phyloP scores from a whole-genome alignment of 1,284 basidiomycete species.

The Malassezia restricta region DNA sequence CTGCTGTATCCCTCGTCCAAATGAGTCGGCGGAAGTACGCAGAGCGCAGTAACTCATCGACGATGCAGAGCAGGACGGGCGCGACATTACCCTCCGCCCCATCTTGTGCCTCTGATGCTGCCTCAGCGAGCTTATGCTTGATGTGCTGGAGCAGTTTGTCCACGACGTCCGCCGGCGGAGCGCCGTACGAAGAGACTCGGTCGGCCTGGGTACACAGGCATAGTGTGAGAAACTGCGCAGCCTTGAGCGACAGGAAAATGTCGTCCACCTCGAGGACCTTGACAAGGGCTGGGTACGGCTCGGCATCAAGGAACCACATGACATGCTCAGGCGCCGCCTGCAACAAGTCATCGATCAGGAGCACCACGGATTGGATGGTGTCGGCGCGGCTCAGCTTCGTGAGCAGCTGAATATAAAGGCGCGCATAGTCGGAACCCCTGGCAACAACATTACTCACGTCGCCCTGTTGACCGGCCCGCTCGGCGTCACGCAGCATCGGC shows the following conservation, averaged over 20 bases:
- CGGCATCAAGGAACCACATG: slow-evolving; percentile 53
- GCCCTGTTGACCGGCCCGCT: slow-evolving; percentile 8
- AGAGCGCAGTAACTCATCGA: slow-evolving; percentile 71
- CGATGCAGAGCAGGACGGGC: slow-evolving; percentile 77
- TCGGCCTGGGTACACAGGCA: slow-evolving; percentile 18
- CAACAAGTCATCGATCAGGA: slow-evolving; percentile 80
- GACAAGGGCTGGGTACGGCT: slow-evolving; percentile 72
- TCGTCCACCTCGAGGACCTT: slow-evolving; percentile 76
- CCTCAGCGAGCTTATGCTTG: background rate
- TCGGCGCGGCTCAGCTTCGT: slow-evolving; percentile 85
- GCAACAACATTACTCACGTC: slow-evolving; percentile 60
- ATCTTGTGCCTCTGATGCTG: slow-evolving; percentile 6
- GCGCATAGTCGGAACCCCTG: slow-evolving; percentile 55
- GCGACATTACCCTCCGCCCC: slow-evolving; percentile 55
- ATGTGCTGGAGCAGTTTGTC: slow-evolving; percentile 11
- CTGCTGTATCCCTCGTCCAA: slow-evolving; percentile 36
- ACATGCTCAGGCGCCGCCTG: slow-evolving; percentile 51
- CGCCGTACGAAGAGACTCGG: slow-evolving; percentile 3
- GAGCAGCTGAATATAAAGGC: slow-evolving; percentile 78
- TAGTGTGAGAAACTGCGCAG: slow-evolving; percentile 61
- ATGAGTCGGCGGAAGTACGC: slow-evolving; percentile 58
- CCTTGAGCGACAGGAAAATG: slow-evolving; percentile 82
- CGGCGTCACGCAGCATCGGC: slow-evolving; percentile 54
- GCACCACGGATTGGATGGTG: slow-evolving; percentile 83
- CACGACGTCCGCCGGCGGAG: background rate